Conservation (phyloP, 2,329 filamentous ascomycete genomes). For the Chaetomiaceae sp. region DNA sequence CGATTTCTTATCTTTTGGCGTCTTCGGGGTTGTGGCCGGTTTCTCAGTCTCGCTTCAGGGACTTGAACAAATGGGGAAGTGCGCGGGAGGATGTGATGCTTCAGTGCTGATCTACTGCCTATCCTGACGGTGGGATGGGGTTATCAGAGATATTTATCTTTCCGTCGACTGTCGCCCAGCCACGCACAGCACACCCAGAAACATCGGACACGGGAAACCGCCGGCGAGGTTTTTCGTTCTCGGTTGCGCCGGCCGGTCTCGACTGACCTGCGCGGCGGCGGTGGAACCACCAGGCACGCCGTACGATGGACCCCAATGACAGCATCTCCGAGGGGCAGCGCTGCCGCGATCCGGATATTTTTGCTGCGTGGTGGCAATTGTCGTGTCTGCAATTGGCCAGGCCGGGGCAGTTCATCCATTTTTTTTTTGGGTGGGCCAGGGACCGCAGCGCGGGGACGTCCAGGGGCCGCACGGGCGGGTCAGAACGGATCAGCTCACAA, state of each 20-base stretch:
- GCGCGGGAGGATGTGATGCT: background rate
- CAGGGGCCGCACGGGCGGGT: background rate
- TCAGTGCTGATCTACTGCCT: background rate
- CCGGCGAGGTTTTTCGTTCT: background rate
- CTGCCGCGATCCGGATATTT: background rate
- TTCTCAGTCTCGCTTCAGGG: background rate
- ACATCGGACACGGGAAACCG: background rate
- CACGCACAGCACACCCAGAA: background rate
- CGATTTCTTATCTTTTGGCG: background rate
- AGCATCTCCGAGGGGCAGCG: slow-evolving; percentile 21
- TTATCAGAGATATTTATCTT: slow-evolving; percentile 5
- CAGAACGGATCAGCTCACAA: slow-evolving; percentile 19
- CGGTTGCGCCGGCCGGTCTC: background rate
- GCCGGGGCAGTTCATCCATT: slow-evolving; percentile 1
- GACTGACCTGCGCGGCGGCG: background rate
- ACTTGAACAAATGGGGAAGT: slow-evolving; percentile 9
- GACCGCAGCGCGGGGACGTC: background rate
- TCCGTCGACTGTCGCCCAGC: background rate
- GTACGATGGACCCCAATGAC: slow-evolving; percentile 3
- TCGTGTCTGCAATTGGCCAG: slow-evolving; percentile 4
- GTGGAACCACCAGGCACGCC: slow-evolving; percentile 13
- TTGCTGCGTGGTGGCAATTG: background rate
- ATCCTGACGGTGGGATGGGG: background rate
- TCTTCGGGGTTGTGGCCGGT: background rate
- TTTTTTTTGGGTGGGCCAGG: background rate